Evolutionary conservation across 352 stramenopile species (phyloP), one percentile per base, ranked within the genome.

Genomic region (Globisporangium lucens): DNA sequence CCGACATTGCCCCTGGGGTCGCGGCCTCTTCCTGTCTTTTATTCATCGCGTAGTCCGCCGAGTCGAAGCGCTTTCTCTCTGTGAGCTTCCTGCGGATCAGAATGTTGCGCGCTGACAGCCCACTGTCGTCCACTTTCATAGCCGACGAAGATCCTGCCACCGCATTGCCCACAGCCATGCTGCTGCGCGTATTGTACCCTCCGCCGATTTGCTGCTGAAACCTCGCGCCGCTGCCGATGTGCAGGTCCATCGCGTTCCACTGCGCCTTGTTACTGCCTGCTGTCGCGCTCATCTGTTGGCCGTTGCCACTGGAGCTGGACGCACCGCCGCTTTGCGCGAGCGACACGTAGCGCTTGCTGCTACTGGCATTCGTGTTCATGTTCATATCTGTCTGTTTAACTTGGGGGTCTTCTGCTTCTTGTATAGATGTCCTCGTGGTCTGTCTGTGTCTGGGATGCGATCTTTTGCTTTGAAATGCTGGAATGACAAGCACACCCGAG

Each of bases 41-140:
- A 57, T 87, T 83, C 79, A 95, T 90, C 35, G 85, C 83, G 56
- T 95, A 85, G 70, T 95, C 87, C 4, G 87, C 87, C 65, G 87
- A 95, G 75, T 95, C 87, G 65, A 91, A 95, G 5, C 81, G 85
- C 69, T 93, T 95, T 63, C 82, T 75, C 65, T 95, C 87, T 27
- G 66, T 76, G 24, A 95, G 74, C 56, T 90, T 90, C 56, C 82
- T 79, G 36, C 75, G 85, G 55, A 95, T 78, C 53, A 95, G 61
- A n/a, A 93, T 75, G 59, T 93, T 90, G n/a, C 87, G 78, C 30
- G 87, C 87, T 27, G 87, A 93, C 15, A 95, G 67, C 15, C 80
- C 80, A n/a, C 67, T 66, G 61, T 85, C 77, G 15, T 72, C 72
- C 10, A 69, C 43, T 30, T 43, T 56, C 65, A 63, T 65, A 8